Percentiles rank a stretch among this genome's conserved stretches.
Evolutionary conservation across 192 early-diverging fungal genomes (phyloP).

Genomic region (Coemansia sp.): DNA sequence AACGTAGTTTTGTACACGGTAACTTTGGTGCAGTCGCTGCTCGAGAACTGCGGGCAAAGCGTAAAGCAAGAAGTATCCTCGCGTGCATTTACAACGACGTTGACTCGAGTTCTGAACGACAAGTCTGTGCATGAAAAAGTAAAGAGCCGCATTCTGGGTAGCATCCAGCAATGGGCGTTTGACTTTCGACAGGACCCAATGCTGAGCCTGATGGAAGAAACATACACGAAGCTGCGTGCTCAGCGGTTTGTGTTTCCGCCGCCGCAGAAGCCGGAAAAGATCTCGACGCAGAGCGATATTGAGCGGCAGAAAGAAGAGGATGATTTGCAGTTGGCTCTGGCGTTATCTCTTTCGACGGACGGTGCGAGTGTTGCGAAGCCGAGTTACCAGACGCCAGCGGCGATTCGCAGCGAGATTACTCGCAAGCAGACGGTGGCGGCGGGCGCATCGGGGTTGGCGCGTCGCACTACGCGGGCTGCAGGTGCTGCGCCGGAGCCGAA

Average conservation of each 20-base stretch:
- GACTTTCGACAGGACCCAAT: constrained; percentile 77
- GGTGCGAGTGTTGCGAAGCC: neutral
- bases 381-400: constrained; percentile 28
- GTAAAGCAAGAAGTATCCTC: constrained; percentile 85
- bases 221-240: constrained; percentile 55
- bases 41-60: constrained; percentile 84
- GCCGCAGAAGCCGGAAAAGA: constrained; percentile 81
- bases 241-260: constrained; percentile 67
- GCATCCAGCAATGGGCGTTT: constrained; percentile 90
- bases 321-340: constrained; percentile 88
- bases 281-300: constrained; percentile 63
- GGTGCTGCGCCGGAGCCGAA: constrained; percentile 28
- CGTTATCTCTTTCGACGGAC: constrained; percentile 76
- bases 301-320: constrained; percentile 94
- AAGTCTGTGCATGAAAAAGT: constrained; percentile 79
- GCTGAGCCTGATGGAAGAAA: constrained; percentile 79
- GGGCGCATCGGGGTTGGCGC: neutral
- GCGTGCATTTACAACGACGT: constrained; percentile 75
- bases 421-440: constrained; percentile 42
- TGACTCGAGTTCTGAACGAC: constrained; percentile 74
- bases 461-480: constrained; percentile 25
- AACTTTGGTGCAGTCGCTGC: constrained; percentile 80
- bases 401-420: constrained; percentile 51
- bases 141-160: constrained; percentile 75
- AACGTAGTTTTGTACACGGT: constrained; percentile 73